Evolutionary conservation across 2,329 filamentous ascomycete genomes (phyloP), one percentile per base, ranked within the genome.

Genomic region (Blumeria hordei): DNA sequence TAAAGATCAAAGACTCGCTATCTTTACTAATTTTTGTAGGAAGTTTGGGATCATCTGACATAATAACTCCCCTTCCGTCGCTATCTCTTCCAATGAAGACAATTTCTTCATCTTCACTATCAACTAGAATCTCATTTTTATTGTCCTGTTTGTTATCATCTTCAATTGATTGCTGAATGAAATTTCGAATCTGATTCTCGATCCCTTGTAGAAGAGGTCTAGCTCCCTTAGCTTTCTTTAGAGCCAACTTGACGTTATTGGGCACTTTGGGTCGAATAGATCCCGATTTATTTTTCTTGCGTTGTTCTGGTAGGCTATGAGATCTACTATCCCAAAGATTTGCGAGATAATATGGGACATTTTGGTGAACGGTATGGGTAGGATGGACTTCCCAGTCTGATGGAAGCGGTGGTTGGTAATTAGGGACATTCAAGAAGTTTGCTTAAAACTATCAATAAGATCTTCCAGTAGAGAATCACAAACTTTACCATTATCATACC

Each of bases 401-500:
- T 0, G 88, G 80, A 47, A 83, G 74, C 0, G 92, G 92, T 0
- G 88, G 86, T 61, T 90, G 78, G 16, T 76, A 85, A 68, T 92
- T 83, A 16, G 92, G 92, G 58, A 96, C 92, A 67, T 81, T 78
- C 56, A 94, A 71, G 58, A 96, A 78, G 18, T 53, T 53, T 6
- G 51, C 51, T 53, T 11, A 3, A 7, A 11, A 8, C 1, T 21
- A 28, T 7, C 18, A 41, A 14, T 41, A 36, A 41, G 16, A 53
- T 35, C 21, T 14, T 14, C 37, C 35, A 37, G 28, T 35, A 43
- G 14, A 57, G 39, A 59, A 47, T 16, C 16, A 35, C 53, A 53
- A 55, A 37, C 47, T 55, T 52, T 74, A 93, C 87, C 85, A 68
- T 96, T 98, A 72, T 98, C 92, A 88, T 88, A 96, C 55, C 90